Percentiles rank a stretch among this genome's conserved stretches.
These are phyloP conservation scores for Tetrahymena borealis DNA, from an alignment of 73 alveolate genomes.

Conservation along the genomic window DNA sequence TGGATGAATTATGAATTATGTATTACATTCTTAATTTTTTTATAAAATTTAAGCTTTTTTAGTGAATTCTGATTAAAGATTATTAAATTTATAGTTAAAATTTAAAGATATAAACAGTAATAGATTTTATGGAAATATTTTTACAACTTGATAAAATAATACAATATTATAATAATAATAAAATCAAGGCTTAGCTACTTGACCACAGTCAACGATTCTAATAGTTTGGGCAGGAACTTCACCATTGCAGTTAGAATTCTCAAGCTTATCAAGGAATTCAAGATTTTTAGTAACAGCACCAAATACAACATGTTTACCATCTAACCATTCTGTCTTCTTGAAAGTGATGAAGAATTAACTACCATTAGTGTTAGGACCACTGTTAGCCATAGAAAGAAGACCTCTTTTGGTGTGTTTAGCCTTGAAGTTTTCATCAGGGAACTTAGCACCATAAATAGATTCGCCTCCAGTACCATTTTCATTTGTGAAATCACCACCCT, in stretches of 20 bases:
- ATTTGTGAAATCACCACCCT: slow-evolving; percentile 91
- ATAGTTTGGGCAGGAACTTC: slow-evolving; percentile 73
- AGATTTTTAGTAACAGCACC: slow-evolving; percentile 87
- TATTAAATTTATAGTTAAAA: too few species aligned
- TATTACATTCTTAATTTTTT: too few species aligned
- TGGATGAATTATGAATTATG: too few species aligned
- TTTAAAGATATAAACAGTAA: too few species aligned
- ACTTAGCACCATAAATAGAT: slow-evolving; percentile 80
- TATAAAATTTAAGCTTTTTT: too few species aligned
- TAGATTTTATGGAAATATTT: too few species aligned
- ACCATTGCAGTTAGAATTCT: slow-evolving; percentile 72
- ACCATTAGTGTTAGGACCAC: slow-evolving; percentile 88
- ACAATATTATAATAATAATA: neutral
- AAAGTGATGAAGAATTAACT: slow-evolving; percentile 87
- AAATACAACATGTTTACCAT: slow-evolving; percentile 94
- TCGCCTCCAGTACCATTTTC: slow-evolving; percentile 87
- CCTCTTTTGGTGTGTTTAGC: slow-evolving; percentile 81
- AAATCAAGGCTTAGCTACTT: slow-evolving; percentile 18
- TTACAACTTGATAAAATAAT: too few species aligned
- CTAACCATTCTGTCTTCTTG: slow-evolving; percentile 78
- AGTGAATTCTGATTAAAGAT: too few species aligned
- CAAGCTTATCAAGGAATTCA: slow-evolving; percentile 59
- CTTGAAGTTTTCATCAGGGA: slow-evolving; percentile 83
- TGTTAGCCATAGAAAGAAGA: slow-evolving; percentile 87
- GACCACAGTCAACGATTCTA: slow-evolving; percentile 87